Percentiles rank a stretch among this genome's conserved stretches.
phyloP scores from a whole-genome alignment of 768 basidiomycete genomes.

The Postia placenta region DNA sequence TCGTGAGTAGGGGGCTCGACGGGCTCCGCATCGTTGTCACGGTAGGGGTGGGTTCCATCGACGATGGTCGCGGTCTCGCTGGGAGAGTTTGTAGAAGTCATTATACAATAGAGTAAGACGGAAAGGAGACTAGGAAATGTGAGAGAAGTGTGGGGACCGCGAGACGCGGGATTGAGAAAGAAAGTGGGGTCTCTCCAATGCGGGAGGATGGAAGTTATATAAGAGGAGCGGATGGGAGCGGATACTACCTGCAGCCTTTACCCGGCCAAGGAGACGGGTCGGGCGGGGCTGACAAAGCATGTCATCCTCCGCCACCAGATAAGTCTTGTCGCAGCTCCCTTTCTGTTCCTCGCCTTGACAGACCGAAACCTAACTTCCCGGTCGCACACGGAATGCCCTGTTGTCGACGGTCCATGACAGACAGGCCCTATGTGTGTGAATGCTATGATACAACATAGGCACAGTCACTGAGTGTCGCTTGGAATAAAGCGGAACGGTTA shows the following conservation, averaged over 20 bases:
- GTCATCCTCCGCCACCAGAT: too few species aligned
- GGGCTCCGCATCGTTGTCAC: neutral
- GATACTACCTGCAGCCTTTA: neutral
- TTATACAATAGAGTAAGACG: neutral
- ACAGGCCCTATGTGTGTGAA: too few species aligned
- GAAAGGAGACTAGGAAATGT: neutral
- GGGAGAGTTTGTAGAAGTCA: neutral
- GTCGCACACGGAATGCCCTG: too few species aligned
- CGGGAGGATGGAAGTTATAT: neutral
- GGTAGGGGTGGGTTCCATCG: slow-evolving; percentile 1
- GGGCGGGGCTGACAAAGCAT: neutral
- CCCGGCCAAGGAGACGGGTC: neutral
- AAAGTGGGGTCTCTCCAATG: neutral
- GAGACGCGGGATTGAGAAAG: neutral
- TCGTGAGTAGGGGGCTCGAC: slow-evolving; percentile 12
- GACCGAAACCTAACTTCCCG: too few species aligned
- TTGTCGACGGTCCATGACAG: too few species aligned
- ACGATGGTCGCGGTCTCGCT: slow-evolving; percentile 5
- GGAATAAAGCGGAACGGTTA: neutral
- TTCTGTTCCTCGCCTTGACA: too few species aligned
- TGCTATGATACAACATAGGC: too few species aligned
- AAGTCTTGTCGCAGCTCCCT: too few species aligned
- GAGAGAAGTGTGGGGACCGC: neutral
- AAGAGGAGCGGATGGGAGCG: neutral
- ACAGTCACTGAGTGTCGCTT: too few species aligned